Evolutionary conservation across 352 stramenopile genomes (phyloP).

Genomic region (Globisporangium nagaii): DNA sequence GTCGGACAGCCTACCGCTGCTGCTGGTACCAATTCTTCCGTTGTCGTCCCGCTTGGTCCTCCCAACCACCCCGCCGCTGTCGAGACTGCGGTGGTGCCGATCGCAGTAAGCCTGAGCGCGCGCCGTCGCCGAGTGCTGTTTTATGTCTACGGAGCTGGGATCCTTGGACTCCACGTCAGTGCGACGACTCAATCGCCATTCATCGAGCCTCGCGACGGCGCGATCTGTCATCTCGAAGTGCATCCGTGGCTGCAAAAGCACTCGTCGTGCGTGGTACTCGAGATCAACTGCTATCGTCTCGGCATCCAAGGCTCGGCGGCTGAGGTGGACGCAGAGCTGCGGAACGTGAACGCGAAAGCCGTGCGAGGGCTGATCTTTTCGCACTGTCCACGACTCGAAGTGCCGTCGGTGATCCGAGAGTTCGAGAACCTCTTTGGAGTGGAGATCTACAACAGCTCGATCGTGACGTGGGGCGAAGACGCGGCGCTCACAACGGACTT

Average conservation of each 20-base stretch:
- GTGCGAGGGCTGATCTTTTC: conserved; percentile 14
- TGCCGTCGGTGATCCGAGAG: conserved; percentile 8
- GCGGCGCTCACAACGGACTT: conserved; percentile 9
- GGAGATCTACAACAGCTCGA: conserved; percentile 24
- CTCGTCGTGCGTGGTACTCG: conserved; percentile 9
- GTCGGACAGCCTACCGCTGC: not conserved
- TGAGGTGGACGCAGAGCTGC: not conserved
- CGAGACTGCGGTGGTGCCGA: not conserved
- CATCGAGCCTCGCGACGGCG: not conserved
- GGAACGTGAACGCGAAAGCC: not conserved
- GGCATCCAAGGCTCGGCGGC: not conserved
- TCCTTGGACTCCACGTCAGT: not conserved
- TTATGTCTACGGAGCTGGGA: not conserved
- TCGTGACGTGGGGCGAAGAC: conserved; percentile 12
- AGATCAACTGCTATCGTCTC: conserved; percentile 18
- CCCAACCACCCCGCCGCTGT: not conserved
- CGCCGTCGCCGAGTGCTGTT: not conserved
- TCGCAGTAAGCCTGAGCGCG: not conserved
- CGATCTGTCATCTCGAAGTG: conserved; percentile 8
- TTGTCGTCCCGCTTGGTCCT: not conserved
- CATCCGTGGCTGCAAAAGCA: conserved; percentile 31
- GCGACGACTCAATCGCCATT: not conserved
- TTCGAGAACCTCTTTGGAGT: conserved; percentile 21
- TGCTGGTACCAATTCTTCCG: not conserved
- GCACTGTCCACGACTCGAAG: conserved; percentile 13